phyloP scores from a whole-genome alignment of 257 asterid species.

The Salvia splendens region DNA sequence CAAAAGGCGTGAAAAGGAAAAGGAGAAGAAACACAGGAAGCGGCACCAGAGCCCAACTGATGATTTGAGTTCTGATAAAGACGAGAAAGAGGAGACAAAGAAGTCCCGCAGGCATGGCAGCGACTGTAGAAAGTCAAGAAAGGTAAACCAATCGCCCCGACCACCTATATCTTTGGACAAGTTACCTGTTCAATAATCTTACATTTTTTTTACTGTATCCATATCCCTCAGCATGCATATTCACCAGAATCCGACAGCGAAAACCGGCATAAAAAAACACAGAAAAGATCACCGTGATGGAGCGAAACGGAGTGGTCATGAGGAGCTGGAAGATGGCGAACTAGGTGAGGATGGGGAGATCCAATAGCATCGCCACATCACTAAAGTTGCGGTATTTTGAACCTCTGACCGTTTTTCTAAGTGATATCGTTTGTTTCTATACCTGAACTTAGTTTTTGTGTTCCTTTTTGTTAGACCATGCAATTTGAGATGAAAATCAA shows the following conservation, averaged over 20 bases:
- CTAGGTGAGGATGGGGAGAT: constrained; percentile 98
- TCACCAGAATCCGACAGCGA: constrained; percentile 93
- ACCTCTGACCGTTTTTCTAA: no score
- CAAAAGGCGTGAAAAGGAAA: constrained; percentile 74
- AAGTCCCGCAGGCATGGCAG: constrained; percentile 83
- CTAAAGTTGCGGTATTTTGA: no score
- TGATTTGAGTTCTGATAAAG: constrained; percentile 81
- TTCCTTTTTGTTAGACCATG: background rate
- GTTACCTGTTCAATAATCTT: constrained; percentile 2
- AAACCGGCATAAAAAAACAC: constrained; percentile 74
- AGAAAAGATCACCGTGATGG: constrained; percentile 73
- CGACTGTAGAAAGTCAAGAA: constrained; percentile 94
- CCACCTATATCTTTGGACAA: background rate
- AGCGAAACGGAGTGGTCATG: constrained; percentile 57
- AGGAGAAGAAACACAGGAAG: constrained; percentile 83
- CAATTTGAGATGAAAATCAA: no score
- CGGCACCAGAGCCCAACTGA: constrained; percentile 75
- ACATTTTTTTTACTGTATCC: constrained; percentile 17
- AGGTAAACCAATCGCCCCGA: constrained; percentile 45
- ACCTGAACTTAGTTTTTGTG: no score
- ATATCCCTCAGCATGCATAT: constrained; percentile 65
- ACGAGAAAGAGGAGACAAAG: constrained; percentile 78
- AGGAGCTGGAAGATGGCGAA: constrained; percentile 99
- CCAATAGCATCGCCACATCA: no score
- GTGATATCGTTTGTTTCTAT: no score